These are phyloP conservation scores for Naganishia onofrii DNA, from an alignment of 768 basidiomycete genomes.

Conservation along the genomic window DNA sequence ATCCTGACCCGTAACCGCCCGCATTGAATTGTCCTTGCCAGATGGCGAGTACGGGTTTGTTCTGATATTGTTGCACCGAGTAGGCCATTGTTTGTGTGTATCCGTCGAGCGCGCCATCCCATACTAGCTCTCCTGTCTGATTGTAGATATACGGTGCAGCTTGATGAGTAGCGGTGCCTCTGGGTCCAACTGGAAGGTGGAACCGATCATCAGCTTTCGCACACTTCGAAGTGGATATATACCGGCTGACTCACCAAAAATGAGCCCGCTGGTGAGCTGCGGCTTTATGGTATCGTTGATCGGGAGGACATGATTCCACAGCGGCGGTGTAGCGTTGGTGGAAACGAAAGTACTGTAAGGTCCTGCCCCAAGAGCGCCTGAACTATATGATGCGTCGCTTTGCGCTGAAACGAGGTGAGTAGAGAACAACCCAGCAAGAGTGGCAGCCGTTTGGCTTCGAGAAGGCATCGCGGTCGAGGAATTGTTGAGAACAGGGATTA, in stretches of 20 bases:
- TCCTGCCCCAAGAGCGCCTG: constrained; percentile 22
- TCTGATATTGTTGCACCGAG: constrained; percentile 33
- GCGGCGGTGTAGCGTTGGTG: constrained; percentile 19
- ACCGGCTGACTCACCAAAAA: not conserved
- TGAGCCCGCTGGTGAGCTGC: constrained; percentile 10
- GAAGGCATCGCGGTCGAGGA: not conserved
- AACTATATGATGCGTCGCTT: constrained; percentile 7
- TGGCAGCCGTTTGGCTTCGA: not conserved
- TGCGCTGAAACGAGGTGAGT: not conserved
- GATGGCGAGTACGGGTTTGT: constrained; percentile 36
- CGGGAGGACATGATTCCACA: constrained; percentile 21
- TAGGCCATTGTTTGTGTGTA: constrained; percentile 39
- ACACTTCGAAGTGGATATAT: not conserved
- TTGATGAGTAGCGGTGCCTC: constrained; percentile 24
- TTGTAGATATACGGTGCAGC: constrained; percentile 19
- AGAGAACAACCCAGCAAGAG: not conserved
- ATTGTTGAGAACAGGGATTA: not conserved
- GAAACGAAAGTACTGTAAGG: constrained; percentile 28
- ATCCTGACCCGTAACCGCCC: constrained; percentile 36
- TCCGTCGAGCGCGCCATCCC: constrained; percentile 25
- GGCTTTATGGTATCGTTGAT: constrained; percentile 25
- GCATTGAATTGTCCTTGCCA: constrained; percentile 36
- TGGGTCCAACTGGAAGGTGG: constrained; percentile 15
- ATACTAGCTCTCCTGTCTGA: constrained; percentile 30
- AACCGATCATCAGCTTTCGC: not conserved